Base-by-base conservation (phyloP, 2,329 filamentous ascomycete species). In the Cytospora chrysosperma region DNA sequence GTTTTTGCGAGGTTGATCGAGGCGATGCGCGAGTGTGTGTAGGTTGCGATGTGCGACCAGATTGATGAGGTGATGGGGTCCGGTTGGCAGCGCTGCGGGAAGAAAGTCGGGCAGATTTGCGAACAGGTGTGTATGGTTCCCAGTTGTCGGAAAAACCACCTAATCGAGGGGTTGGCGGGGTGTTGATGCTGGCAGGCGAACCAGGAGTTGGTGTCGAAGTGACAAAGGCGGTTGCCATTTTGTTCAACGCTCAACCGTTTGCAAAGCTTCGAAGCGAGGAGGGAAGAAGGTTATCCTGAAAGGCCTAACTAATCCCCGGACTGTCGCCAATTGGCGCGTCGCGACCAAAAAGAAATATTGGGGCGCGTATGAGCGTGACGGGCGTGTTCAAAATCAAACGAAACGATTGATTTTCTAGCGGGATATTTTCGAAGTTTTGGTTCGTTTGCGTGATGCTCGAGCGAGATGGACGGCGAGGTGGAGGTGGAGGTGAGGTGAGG, bases 141-240 rank as follows among this genome's bases (percentile, higher is more conserved):
- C 88, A 93, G 67, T 81, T 77, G 75, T 93, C 90, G 68, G 82
- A 80, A 70, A 81, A 86, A 43, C 89, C 90, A 47, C 90, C 90
- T 71, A 87, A 83, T 64, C 83, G 84, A 55, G 90, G 90, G 61
- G 90, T 87, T 49, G 85, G 84, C 65, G 90, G 90, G 56, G 88
- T 91, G 72, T 80, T 85, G 66, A 90, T 76, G 67, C 78, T 77
- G 50, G 78, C 75, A 43, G 64, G 64, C 7, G 64, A 66, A 37
- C 84, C 79, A 67, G 85, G 86, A 57, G 88, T 84, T 68, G 89
- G 88, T 51, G 88, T 90, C 59, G 79, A 75, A 60, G 82, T 73
- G 56, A 75, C 60, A 51, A 56, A 64, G 34, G 62, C 30, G 51
- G 63, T 62, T 43, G 64, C 61, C 61, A 64, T 63, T 19, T 50